Conservation (phyloP, 2,329 filamentous ascomycete genomes). For the Beauveria asiatica region DNA sequence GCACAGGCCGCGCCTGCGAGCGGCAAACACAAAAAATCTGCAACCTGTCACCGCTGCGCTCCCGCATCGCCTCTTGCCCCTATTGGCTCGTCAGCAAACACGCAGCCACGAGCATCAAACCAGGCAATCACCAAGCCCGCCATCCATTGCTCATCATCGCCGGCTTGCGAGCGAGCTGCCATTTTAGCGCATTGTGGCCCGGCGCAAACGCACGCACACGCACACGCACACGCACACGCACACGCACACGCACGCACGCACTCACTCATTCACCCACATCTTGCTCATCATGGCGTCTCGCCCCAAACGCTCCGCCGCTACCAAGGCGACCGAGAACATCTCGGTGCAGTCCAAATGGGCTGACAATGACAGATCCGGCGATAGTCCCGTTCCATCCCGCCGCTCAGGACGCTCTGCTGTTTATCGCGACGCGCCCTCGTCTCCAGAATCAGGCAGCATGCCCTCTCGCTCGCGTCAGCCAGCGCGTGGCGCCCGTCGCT, state of each 20-base stretch:
- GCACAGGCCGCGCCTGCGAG: neutral
- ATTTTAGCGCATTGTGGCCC: neutral
- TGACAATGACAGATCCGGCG: slow-evolving; percentile 26
- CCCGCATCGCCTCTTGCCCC: slow-evolving; percentile 4
- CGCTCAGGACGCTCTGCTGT: slow-evolving; percentile 39
- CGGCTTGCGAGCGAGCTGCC: neutral
- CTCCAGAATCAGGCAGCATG: slow-evolving; percentile 36
- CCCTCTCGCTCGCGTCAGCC: slow-evolving; percentile 24
- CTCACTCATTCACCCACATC: neutral
- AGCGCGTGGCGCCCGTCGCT: slow-evolving; percentile 35
- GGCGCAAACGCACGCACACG: neutral
- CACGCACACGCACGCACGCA: no score
- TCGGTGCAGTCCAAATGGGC: slow-evolving; percentile 33
- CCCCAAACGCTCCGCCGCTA: slow-evolving; percentile 36
- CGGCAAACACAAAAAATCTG: slow-evolving; percentile 8
- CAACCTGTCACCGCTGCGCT: neutral
- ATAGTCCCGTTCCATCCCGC: slow-evolving; percentile 42
- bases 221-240: neutral
- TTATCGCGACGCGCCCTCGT: slow-evolving; percentile 37
- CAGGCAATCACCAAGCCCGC: neutral
- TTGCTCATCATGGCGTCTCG: slow-evolving; percentile 35
- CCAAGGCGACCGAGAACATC: slow-evolving; percentile 34
- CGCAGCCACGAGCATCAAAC: neutral
- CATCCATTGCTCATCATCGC: neutral
- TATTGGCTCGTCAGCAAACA: neutral